phyloP scores from a whole-genome alignment of 2,329 filamentous ascomycete genomes.

The Chaetomiaceae sp. region DNA sequence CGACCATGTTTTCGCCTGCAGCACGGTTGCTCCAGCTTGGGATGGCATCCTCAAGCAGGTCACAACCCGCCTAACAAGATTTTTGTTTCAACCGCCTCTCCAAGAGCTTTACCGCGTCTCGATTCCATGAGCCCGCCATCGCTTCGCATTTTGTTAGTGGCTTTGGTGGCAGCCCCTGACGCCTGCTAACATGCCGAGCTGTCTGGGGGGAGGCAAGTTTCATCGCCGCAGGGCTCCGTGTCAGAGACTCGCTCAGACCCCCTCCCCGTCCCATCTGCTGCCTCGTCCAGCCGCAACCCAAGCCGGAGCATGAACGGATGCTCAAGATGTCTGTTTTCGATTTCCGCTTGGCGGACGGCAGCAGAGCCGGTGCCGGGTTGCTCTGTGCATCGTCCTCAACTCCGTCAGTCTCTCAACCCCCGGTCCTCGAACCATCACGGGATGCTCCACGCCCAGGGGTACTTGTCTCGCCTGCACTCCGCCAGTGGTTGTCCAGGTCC shows the following conservation, averaged over 20 bases:
- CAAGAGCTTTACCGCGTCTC: not conserved
- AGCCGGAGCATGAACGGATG: constrained; percentile 17
- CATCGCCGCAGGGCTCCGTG: constrained; percentile 17
- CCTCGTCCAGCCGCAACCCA: constrained; percentile 11
- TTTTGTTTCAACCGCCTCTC: constrained; percentile 2
- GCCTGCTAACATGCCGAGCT: constrained; percentile 8
- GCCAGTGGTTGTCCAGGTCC: not conserved
- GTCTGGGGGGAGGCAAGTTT: constrained; percentile 11
- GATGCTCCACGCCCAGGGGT: constrained; percentile 1
- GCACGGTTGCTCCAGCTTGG: not conserved
- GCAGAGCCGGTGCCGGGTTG: not conserved
- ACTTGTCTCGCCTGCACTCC: not conserved
- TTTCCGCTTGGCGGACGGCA: constrained; percentile 1
- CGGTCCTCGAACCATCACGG: constrained; percentile 8
- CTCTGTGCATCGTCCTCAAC: not conserved
- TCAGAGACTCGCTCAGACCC: constrained; percentile 20
- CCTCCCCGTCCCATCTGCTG: constrained; percentile 7
- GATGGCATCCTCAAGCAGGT: not conserved
- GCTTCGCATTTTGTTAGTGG: constrained; percentile 4
- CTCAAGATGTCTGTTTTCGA: constrained; percentile 8
- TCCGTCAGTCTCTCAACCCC: not conserved
- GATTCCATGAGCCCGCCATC: not conserved
- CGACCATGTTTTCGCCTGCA: not conserved
- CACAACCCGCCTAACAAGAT: not conserved
- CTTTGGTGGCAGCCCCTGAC: not conserved